phyloP scores from a whole-genome alignment of 495 filamentous ascomycete genomes.

The Tuber brumale region DNA sequence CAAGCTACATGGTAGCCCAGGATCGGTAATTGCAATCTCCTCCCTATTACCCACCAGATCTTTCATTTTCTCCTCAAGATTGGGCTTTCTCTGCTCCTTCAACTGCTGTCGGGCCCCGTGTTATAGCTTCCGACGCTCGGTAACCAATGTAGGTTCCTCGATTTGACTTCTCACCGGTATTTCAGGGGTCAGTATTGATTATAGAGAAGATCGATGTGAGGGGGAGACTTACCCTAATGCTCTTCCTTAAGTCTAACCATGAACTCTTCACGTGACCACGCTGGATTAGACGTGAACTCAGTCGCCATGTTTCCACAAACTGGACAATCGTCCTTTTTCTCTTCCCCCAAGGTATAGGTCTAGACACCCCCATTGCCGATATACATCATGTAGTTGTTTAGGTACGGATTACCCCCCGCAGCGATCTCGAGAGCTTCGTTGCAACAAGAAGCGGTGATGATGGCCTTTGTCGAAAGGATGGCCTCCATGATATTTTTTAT shows the following conservation, averaged over 20 bases:
- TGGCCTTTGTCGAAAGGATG: slow-evolving; percentile 95
- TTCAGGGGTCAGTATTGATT: not conserved
- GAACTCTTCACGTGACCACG: slow-evolving; percentile 71
- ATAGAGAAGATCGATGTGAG: not conserved
- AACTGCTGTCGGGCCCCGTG: slow-evolving; percentile 74
- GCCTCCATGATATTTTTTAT: slow-evolving; percentile 99
- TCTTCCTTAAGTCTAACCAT: slow-evolving; percentile 75
- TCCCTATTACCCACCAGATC: slow-evolving; percentile 61
- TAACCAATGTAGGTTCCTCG: slow-evolving; percentile 77
- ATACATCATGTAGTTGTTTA: slow-evolving; percentile 99
- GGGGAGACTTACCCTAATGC: slow-evolving; percentile 54
- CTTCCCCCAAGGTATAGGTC: slow-evolving; percentile 91
- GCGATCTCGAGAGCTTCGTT: slow-evolving; percentile 95
- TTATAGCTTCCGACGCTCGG: slow-evolving; percentile 76
- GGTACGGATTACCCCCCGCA: slow-evolving; percentile 68
- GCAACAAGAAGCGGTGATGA: slow-evolving; percentile 89
- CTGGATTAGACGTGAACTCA: slow-evolving; percentile 61
- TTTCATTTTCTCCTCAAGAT: slow-evolving; percentile 66
- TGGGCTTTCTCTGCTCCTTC: slow-evolving; percentile 71
- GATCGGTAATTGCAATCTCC: slow-evolving; percentile 46
- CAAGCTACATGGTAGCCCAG: slow-evolving; percentile 35
- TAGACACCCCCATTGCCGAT: slow-evolving; percentile 91
- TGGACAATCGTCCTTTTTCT: slow-evolving; percentile 81
- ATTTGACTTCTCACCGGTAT: slow-evolving; percentile 43
- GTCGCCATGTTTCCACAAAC: slow-evolving; percentile 75